A percentile compares a stretch with the other conserved stretches of the same genome.
Evolutionary conservation across 345 rosid species (phyloP).

Genomic region (Arabis alpina): DNA sequence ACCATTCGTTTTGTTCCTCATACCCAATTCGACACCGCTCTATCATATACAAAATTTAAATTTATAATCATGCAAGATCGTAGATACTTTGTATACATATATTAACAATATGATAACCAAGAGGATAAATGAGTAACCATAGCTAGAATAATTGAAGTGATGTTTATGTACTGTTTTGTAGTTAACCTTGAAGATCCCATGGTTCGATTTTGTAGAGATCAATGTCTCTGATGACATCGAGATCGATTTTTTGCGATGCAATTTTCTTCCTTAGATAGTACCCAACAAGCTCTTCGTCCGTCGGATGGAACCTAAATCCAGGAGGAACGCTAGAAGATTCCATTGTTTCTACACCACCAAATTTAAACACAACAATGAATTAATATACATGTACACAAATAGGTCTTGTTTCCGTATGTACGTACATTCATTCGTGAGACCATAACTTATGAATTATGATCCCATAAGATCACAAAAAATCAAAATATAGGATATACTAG

Average conservation of each 20-base stretch:
- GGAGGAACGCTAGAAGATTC: slow-evolving; percentile 82
- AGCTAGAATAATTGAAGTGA: not conserved
- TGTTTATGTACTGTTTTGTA: not conserved
- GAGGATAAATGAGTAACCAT: not conserved
- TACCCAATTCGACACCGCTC: slow-evolving; percentile 85
- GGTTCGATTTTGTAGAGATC: slow-evolving; percentile 95
- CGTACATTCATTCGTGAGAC: not conserved
- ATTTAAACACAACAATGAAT: slow-evolving; percentile 46
- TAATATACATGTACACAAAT: not conserved
- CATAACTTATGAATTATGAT: slow-evolving; percentile 2
- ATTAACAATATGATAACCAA: not conserved
- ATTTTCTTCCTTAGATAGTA: slow-evolving; percentile 93
- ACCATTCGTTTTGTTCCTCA: slow-evolving; percentile 93
- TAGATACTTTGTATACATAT: slow-evolving; percentile 10
- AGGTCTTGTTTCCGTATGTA: too few species aligned
- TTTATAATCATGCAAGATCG: slow-evolving; percentile 1
- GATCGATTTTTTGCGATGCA: slow-evolving; percentile 93
- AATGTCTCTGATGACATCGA: slow-evolving; percentile 88
- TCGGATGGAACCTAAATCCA: slow-evolving; percentile 94
- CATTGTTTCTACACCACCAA: slow-evolving; percentile 47
- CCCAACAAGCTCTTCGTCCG: slow-evolving; percentile 95
- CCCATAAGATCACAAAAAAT: slow-evolving; percentile 1
- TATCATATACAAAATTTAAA: slow-evolving; percentile 30
- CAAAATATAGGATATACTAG: slow-evolving; percentile 5
- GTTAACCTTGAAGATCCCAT: slow-evolving; percentile 92